Percentiles rank a stretch among this genome's conserved stretches.
Evolutionary conservation across 2,329 filamentous ascomycete genomes (phyloP).

Genomic region (Diaporthe vexans): DNA sequence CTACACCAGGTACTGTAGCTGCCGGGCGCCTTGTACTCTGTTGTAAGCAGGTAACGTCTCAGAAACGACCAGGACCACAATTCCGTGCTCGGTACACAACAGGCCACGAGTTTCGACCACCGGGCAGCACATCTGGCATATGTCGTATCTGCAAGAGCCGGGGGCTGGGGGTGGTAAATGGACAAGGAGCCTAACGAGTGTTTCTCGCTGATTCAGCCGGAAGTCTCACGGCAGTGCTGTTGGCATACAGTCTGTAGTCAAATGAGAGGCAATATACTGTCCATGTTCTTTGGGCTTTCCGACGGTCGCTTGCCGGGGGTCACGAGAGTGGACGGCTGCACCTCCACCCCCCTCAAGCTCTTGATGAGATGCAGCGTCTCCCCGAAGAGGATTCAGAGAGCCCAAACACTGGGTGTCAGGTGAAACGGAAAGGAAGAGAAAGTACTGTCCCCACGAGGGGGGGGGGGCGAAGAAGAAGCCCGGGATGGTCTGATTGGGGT

Average conservation of each 20-base stretch:
- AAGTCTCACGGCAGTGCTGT: not conserved
- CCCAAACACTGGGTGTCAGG: not conserved
- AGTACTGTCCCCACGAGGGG: not conserved
- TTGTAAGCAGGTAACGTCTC: not conserved
- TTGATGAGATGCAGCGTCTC: not conserved
- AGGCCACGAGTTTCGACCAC: not conserved
- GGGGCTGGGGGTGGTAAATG: too few species aligned
- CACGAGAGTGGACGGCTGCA: not conserved
- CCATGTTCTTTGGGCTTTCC: not conserved
- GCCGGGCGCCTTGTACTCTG: not conserved
- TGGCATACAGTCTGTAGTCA: not conserved
- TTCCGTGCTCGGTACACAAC: not conserved
- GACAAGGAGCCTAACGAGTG: conserved; percentile 5
- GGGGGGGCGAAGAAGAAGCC: too few species aligned
- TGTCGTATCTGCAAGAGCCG: conserved; percentile 21
- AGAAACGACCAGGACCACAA: not conserved
- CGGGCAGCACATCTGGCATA: not conserved
- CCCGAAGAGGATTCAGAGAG: not conserved
- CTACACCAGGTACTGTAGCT: not conserved
- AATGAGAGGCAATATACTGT: not conserved
- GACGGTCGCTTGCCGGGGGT: not conserved
- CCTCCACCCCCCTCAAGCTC: not conserved
- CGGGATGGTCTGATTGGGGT: too few species aligned
- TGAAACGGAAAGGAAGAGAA: not conserved
- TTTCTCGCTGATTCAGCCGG: conserved; percentile 23